Percentiles rank a stretch among this genome's conserved stretches.
These are phyloP conservation scores for Fonsecaea monophora DNA, from an alignment of 2,329 filamentous ascomycete genomes.

Conservation along the genomic window DNA sequence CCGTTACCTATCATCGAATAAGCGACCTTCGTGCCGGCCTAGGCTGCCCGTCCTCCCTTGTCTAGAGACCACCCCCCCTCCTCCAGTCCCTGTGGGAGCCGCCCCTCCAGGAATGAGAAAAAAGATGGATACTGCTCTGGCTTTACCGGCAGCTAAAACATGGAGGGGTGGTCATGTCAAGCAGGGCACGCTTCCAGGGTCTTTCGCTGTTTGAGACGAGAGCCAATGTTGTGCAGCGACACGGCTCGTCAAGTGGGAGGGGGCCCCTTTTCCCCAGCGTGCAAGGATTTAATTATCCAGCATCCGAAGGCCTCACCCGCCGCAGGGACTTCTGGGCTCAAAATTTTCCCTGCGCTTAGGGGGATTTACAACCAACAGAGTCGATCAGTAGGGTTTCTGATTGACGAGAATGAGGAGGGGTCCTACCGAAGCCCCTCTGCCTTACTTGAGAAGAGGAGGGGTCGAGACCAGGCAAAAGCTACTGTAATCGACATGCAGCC, in stretches of 20 bases:
- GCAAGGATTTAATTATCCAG: slow-evolving; percentile 8
- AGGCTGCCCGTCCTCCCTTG: slow-evolving; percentile 11
- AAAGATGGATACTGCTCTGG: slow-evolving; percentile 15
- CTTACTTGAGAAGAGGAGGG: background rate
- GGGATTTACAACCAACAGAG: slow-evolving; percentile 19
- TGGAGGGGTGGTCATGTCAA: slow-evolving; percentile 21
- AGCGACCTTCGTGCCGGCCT: slow-evolving; percentile 11
- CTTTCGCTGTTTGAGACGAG: background rate
- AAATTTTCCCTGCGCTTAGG: slow-evolving; percentile 4
- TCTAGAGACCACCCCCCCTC: slow-evolving; percentile 1
- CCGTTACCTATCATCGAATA: slow-evolving; percentile 11
- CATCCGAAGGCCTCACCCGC: slow-evolving; percentile 15
- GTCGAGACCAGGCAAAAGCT: background rate
- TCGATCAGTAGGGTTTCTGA: slow-evolving; percentile 13
- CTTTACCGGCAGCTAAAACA: slow-evolving; percentile 23
- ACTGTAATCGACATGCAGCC: slow-evolving; percentile 4
- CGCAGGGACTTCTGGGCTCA: slow-evolving; percentile 22
- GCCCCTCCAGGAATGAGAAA: background rate
- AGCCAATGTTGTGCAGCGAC: background rate
- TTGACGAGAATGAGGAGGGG: background rate
- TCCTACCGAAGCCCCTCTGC: background rate
- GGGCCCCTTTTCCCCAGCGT: background rate
- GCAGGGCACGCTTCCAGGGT: slow-evolving; percentile 2
- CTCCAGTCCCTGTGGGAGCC: slow-evolving; percentile 2
- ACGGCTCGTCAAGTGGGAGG: slow-evolving; percentile 1